A percentile compares a stretch with the other conserved stretches of the same genome.
Evolutionary conservation across 306 rosid species (phyloP).

Genomic region (Styphnolobium japonicum): DNA sequence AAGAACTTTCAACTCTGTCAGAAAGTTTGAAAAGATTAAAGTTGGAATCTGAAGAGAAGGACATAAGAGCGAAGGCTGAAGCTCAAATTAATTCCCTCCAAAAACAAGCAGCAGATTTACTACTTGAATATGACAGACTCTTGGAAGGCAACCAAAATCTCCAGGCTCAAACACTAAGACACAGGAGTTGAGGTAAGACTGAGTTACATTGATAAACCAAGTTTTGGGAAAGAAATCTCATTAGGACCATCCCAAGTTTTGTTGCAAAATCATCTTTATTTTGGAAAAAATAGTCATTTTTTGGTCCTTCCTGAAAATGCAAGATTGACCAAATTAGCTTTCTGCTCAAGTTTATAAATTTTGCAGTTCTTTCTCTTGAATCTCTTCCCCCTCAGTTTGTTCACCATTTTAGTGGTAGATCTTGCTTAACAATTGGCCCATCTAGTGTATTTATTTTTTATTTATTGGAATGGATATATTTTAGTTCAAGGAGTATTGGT

Average conservation of each 20-base stretch:
- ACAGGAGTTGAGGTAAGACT: conserved; percentile 34
- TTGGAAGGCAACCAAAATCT: conserved; percentile 86
- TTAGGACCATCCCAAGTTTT: background rate
- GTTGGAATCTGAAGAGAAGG: conserved; percentile 61
- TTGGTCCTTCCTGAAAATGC: conserved; percentile 22
- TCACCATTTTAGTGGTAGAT: background rate
- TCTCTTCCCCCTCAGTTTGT: background rate
- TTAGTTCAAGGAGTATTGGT: background rate
- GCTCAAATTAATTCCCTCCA: conserved; percentile 70
- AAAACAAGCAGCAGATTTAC: conserved; percentile 77
- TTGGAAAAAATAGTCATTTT: background rate
- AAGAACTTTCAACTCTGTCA: conserved; percentile 37
- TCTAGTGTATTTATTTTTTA: too few relatives aligned
- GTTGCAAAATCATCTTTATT: conserved; percentile 17
- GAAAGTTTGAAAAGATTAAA: conserved; percentile 64
- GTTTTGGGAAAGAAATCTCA: conserved; percentile 24
- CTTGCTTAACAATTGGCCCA: background rate
- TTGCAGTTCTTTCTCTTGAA: background rate
- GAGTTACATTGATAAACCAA: conserved; percentile 8
- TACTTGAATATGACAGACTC: conserved; percentile 76
- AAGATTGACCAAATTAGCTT: background rate
- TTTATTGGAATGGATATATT: background rate
- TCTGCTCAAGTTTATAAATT: background rate
- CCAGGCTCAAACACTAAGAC: conserved; percentile 55
- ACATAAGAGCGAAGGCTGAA: conserved; percentile 63